Evolutionary conservation across 176 grass and related monocot species (phyloP).

Genomic region (Oryza australiensis): DNA sequence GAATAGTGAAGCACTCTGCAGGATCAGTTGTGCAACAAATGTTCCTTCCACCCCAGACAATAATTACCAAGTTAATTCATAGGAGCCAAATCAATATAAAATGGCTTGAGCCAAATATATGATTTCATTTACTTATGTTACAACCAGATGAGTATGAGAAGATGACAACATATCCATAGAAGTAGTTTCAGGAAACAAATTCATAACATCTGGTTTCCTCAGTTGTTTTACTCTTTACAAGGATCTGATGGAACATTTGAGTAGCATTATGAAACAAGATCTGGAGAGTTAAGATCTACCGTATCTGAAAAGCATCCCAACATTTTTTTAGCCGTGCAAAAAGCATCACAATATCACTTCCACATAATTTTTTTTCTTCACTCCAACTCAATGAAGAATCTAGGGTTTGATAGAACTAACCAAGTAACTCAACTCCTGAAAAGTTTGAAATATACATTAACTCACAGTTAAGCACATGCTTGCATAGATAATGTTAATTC

Average conservation of each 20-base stretch:
- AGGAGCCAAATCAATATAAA: neutral
- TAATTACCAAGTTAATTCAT: neutral
- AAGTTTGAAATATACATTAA: no score
- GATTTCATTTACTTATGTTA: slow-evolving; percentile 5
- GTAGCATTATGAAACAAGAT: neutral
- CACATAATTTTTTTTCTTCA: neutral
- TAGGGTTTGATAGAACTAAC: slow-evolving; percentile 16
- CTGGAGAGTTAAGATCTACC: neutral
- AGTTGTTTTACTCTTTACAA: slow-evolving; percentile 4
- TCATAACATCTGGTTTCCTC: neutral
- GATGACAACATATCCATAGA: neutral
- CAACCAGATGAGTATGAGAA: neutral
- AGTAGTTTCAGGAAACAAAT: neutral
- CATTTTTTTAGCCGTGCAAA: no score
- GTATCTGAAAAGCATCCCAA: no score
- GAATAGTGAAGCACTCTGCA: neutral
- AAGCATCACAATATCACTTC: neutral
- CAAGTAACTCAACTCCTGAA: slow-evolving; percentile 1
- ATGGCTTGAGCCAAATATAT: neutral
- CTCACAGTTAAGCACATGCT: neutral
- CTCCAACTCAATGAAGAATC: neutral
- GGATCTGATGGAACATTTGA: neutral
- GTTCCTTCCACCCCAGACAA: neutral
- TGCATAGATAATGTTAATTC: neutral
- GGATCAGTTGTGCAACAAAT: neutral